These are phyloP conservation scores for Phytophthora europaea DNA, from an alignment of 352 stramenopile species.

Conservation along the genomic window DNA sequence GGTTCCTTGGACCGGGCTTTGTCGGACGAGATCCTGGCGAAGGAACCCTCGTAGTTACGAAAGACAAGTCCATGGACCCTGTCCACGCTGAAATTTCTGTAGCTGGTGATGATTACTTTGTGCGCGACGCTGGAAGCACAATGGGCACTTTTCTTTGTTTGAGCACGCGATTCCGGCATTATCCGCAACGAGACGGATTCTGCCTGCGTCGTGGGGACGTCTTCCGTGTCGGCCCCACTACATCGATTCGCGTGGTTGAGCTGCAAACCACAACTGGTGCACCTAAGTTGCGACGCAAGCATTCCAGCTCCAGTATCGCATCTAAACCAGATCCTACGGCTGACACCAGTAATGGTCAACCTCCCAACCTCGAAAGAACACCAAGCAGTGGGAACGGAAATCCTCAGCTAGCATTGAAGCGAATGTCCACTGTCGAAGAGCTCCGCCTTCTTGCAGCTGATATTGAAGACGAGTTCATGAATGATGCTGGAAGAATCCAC, in stretches of 20 bases:
- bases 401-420: constrained; percentile 7
- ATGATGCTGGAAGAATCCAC: constrained; percentile 17
- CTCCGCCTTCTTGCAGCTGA: constrained; percentile 34
- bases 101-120: constrained; percentile 71
- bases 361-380: constrained; percentile 12
- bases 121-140: constrained; percentile 59
- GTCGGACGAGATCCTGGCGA: constrained; percentile 70
- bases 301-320: constrained; percentile 14
- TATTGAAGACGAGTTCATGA: constrained; percentile 34
- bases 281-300: not conserved
- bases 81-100: constrained; percentile 71
- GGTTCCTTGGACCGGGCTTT: constrained; percentile 67
- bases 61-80: constrained; percentile 70
- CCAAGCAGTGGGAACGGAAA: constrained; percentile 3
- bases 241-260: constrained; percentile 47
- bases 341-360: not conserved
- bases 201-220: constrained; percentile 62
- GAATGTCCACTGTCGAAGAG: constrained; percentile 33
- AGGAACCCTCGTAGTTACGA: constrained; percentile 58
- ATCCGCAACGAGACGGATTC: constrained; percentile 76
- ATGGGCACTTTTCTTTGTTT: constrained; percentile 77
- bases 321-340: constrained; percentile 6
- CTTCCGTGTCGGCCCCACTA: constrained; percentile 55
- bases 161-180: constrained; percentile 72
- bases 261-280: constrained; percentile 26